These are phyloP conservation scores for Fusarium brevicatenulatum DNA, from an alignment of 2,329 filamentous ascomycete species.

Conservation along the genomic window DNA sequence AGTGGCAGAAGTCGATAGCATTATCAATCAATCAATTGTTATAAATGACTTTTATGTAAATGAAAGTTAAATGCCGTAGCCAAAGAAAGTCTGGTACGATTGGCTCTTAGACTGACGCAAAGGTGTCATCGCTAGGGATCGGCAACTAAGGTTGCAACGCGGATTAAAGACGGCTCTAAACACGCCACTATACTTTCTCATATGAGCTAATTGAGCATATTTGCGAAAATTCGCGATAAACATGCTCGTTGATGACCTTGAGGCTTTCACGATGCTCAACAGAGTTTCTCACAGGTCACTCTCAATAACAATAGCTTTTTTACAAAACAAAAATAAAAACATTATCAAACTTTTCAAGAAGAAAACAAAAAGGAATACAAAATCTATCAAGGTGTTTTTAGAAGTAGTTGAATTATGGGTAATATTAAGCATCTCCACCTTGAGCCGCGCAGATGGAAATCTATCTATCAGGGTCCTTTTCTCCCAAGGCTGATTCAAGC, in stretches of 20 bases:
- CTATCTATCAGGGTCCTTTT: slow-evolving; percentile 33
- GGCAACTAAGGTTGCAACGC: not conserved
- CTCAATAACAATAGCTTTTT: not conserved
- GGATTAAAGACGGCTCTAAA: not conserved
- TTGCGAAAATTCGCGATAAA: slow-evolving; percentile 2
- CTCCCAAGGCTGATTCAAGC: not conserved
- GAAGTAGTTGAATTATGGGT: not conserved
- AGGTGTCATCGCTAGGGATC: not conserved
- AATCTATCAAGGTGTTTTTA: slow-evolving; percentile 16
- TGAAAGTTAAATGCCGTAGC: not conserved
- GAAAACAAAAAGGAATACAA: not conserved
- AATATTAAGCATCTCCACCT: not conserved
- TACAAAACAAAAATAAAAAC: not conserved
- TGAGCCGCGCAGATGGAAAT: not conserved
- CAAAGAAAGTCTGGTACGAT: not conserved
- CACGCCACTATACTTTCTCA: not conserved
- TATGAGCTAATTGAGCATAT: slow-evolving; percentile 3
- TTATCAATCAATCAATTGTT: too few relatives aligned
- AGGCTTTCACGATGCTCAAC: not conserved
- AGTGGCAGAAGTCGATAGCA: too few relatives aligned
- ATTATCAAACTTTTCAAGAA: accelerated
- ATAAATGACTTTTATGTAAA: not conserved
- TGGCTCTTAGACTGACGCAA: not conserved
- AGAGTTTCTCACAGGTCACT: not conserved
- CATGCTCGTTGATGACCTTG: not conserved